phyloP scores from a whole-genome alignment of 2,329 filamentous ascomycete species.

The Fusarium lyarnte region DNA sequence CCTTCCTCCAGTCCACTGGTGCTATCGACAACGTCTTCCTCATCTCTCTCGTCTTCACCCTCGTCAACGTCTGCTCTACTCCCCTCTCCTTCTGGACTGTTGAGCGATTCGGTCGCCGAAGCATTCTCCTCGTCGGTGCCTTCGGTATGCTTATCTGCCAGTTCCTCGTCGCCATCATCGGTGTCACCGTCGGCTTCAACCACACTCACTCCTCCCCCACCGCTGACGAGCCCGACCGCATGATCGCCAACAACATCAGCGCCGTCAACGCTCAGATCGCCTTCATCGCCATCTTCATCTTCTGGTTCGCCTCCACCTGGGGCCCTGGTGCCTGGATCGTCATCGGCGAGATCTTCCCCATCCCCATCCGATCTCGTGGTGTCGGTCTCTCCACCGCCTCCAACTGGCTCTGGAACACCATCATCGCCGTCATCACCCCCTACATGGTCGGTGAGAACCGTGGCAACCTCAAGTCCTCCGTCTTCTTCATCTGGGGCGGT shows the following conservation, averaged over 20 bases:
- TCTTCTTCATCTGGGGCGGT: slow-evolving; percentile 80
- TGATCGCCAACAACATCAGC: slow-evolving; percentile 61
- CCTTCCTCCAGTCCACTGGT: slow-evolving; percentile 82
- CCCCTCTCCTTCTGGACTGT: slow-evolving; percentile 89
- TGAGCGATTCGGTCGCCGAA: slow-evolving; percentile 82
- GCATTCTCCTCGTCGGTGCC: slow-evolving; percentile 81
- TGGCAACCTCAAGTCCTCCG: slow-evolving; percentile 64
- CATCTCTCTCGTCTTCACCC: slow-evolving; percentile 84
- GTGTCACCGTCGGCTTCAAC: slow-evolving; percentile 68
- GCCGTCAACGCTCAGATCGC: slow-evolving; percentile 73
- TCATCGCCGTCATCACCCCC: slow-evolving; percentile 73
- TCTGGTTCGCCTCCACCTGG: slow-evolving; percentile 92
- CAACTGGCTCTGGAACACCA: slow-evolving; percentile 76
- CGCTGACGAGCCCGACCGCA: slow-evolving; percentile 45
- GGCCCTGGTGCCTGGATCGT: slow-evolving; percentile 83
- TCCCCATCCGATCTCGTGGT: slow-evolving; percentile 88
- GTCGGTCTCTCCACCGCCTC: slow-evolving; percentile 83
- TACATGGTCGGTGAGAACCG: slow-evolving; percentile 66
- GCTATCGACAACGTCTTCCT: slow-evolving; percentile 83
- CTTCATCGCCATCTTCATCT: slow-evolving; percentile 93
- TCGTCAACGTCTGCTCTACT: slow-evolving; percentile 88
- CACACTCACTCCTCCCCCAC: slow-evolving; percentile 57
- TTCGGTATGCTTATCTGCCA: slow-evolving; percentile 86
- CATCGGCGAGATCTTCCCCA: slow-evolving; percentile 90
- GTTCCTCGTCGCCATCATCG: slow-evolving; percentile 84